Evolutionary conservation across 768 basidiomycete genomes (phyloP), one percentile per base, ranked within the genome.

Genomic region (Suillus americanus): DNA sequence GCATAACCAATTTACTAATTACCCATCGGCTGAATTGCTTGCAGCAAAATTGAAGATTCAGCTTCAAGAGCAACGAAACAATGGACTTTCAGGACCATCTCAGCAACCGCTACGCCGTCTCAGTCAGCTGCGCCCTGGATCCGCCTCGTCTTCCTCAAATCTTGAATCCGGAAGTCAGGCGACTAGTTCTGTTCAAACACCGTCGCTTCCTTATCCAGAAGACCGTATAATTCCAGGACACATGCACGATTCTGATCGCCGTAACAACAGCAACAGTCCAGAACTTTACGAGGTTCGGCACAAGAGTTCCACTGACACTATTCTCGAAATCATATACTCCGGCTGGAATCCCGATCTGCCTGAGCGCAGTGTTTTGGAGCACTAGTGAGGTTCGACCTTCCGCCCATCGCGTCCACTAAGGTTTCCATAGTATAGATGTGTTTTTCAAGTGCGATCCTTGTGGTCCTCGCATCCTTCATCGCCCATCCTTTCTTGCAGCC

Each of bases 371-470:
- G 82, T 86, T 18, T 80, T 94, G 37, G 84, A 87, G 68, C 91
- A 92, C 75, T 91, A 91, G 92, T 94, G 68, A 64, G 88, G 18
- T 12, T 38, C 8, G 57, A 28, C 18, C 20, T 20, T 59, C 28
- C 12, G 40, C 20, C 40, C 25, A 30, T 30, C 18, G 12, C 38
- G 16, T 59, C 8, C 57, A 40, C 65, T 76, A 53, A 77, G 3
- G 13, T 20, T 37, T 57, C 65, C 16, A 69, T 35, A 95, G 92
- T 66, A 86, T 97, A 71, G 92, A 95, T 41, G 81, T 91, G 13
- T 97, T 95, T 78, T 97, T 97, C 77, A 86, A 86, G 72, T 89
- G 89, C 70, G 94, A 95, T 73, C 94, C 94, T 50, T 94, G 92
- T 71, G 88, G 91, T 54, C 89, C 94, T 30, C 86, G 92, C 54